These are phyloP conservation scores for Bolboschoenus planiculmis DNA, from an alignment of 176 grass and related monocot species.

Conservation along the genomic window DNA sequence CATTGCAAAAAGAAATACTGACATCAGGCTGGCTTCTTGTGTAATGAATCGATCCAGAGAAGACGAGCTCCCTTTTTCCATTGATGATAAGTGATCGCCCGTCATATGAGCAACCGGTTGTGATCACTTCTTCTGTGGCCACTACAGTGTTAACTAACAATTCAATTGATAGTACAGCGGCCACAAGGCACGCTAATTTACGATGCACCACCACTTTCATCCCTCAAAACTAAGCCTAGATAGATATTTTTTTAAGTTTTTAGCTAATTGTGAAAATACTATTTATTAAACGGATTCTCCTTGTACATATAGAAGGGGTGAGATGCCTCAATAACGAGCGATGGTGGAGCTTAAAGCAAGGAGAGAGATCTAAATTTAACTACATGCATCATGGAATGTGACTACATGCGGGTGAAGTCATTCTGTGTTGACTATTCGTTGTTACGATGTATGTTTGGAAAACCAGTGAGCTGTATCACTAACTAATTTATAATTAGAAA, in stretches of 20 bases:
- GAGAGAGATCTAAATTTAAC: conserved; percentile 12
- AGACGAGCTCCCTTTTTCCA: conserved; percentile 68
- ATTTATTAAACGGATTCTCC: background rate
- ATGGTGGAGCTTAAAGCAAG: conserved; percentile 16
- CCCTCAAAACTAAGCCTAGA: background rate
- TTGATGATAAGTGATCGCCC: conserved; percentile 62
- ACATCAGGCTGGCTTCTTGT: conserved; percentile 70
- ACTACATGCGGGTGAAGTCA: background rate
- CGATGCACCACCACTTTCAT: background rate
- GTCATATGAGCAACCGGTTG: conserved; percentile 43
- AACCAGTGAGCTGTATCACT: background rate
- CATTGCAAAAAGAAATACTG: background rate
- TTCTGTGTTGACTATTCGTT: conserved; percentile 6
- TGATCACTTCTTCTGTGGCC: background rate
- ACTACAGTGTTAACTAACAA: background rate
- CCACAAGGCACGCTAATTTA: background rate
- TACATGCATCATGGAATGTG: background rate
- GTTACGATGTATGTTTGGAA: background rate
- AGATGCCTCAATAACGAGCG: background rate
- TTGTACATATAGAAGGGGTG: background rate
- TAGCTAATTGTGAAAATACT: conserved; percentile 8
- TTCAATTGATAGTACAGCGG: background rate
- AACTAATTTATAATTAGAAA: conserved; percentile 12
- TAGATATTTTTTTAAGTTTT: background rate
- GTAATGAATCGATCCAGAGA: conserved; percentile 92